These are phyloP conservation scores for Psophocarpus tetragonolobus DNA, from an alignment of 306 rosid species.

Conservation along the genomic window DNA sequence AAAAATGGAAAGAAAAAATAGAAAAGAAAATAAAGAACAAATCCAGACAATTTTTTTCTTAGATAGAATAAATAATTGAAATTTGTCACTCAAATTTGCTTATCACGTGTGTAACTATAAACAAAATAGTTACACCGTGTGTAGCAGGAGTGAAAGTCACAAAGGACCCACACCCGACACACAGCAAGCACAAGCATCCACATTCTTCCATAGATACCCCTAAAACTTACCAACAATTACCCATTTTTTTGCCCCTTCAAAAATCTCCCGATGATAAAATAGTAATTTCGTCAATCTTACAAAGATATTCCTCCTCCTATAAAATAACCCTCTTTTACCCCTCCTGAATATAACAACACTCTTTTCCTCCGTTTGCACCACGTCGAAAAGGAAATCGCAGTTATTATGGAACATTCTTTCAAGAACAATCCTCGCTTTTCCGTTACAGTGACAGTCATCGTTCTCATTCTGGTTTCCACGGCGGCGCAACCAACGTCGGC, in stretches of 20 bases:
- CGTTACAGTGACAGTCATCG: not conserved
- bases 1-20: too few species aligned
- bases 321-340: not conserved
- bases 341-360: too few species aligned
- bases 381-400: too few species aligned
- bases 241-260: not conserved
- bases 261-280: not conserved
- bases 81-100: too few species aligned
- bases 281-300: not conserved
- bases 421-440: not conserved
- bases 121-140: not conserved
- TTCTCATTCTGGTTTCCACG: not conserved
- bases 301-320: not conserved
- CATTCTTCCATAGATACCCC: not conserved
- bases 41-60: too few species aligned
- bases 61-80: too few species aligned
- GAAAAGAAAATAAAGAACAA: too few species aligned
- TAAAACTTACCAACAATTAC: not conserved
- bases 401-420: too few species aligned
- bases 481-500: constrained; percentile 10
- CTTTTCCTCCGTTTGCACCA: too few species aligned
- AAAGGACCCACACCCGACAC: not conserved
- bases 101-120: too few species aligned
- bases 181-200: not conserved
- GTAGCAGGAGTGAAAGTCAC: not conserved